Conservation (phyloP, 164 flowering plant species). For the Vitis amurensis region DNA sequence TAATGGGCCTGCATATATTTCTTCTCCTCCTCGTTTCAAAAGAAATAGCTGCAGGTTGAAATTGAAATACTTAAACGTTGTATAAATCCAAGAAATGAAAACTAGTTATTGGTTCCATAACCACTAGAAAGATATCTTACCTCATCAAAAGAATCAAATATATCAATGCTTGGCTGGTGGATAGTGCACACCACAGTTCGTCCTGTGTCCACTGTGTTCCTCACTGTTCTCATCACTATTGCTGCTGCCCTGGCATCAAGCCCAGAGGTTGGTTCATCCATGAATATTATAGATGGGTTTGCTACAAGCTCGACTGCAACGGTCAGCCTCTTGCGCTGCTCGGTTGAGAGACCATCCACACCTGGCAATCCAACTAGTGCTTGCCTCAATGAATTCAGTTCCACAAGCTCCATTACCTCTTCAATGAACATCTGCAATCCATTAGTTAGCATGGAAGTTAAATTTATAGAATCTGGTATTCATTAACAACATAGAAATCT, state of each 20-base stretch:
- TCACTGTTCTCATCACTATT: conserved; percentile 57
- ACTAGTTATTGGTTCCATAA: background rate
- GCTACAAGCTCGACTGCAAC: conserved; percentile 75
- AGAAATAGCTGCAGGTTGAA: conserved; percentile 35
- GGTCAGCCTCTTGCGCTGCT: conserved; percentile 66
- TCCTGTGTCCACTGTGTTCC: conserved; percentile 60
- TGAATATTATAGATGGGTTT: conserved; percentile 68
- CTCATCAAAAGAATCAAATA: conserved; percentile 73
- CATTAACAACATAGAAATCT: too few relatives aligned
- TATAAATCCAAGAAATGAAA: background rate
- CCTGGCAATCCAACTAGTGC: conserved; percentile 68
- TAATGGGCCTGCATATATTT: conserved; percentile 48
- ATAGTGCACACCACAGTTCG: conserved; percentile 62
- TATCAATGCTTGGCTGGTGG: conserved; percentile 70
- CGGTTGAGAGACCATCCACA: conserved; percentile 56
- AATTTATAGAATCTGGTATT: too few relatives aligned
- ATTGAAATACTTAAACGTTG: background rate
- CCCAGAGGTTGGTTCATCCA: conserved; percentile 74
- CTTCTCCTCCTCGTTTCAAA: conserved; percentile 46
- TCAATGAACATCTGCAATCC: conserved; percentile 54
- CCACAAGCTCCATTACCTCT: conserved; percentile 70
- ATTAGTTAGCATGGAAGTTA: background rate
- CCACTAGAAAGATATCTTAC: conserved; percentile 13
- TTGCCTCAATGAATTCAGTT: conserved; percentile 45
- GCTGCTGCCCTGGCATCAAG: conserved; percentile 66